Evolutionary conservation across 352 stramenopile genomes (phyloP).

Genomic region (Phytophthora meadii): DNA sequence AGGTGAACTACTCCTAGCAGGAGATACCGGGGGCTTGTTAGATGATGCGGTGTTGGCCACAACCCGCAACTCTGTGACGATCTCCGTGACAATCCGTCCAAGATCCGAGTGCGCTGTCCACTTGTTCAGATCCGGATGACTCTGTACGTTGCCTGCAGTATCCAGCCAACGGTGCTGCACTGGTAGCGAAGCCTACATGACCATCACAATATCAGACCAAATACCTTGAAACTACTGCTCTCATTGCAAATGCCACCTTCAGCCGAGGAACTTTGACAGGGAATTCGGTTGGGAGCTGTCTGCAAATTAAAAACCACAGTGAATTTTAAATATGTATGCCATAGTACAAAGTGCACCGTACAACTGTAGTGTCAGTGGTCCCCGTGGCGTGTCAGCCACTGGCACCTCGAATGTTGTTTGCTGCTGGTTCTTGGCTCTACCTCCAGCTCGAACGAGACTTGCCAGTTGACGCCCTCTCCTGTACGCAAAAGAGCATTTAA

Average conservation of each 20-base stretch:
- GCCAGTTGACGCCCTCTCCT: slow-evolving; percentile 79
- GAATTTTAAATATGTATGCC: slow-evolving; percentile 9
- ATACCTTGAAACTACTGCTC: neutral
- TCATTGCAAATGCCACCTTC: slow-evolving; percentile 41
- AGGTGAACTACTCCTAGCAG: slow-evolving; percentile 25
- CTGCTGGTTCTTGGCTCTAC: slow-evolving; percentile 85
- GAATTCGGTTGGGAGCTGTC: slow-evolving; percentile 77
- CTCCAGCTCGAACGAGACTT: slow-evolving; percentile 82
- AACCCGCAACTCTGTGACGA: slow-evolving; percentile 61
- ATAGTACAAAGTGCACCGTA: slow-evolving; percentile 25
- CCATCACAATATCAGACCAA: neutral
- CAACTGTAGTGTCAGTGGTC: slow-evolving; percentile 56
- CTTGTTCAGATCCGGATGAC: slow-evolving; percentile 76
- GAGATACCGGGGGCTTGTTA: slow-evolving; percentile 34
- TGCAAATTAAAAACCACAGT: slow-evolving; percentile 27
- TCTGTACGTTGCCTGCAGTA: slow-evolving; percentile 68
- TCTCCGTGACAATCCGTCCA: slow-evolving; percentile 81
- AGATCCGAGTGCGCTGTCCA: slow-evolving; percentile 88
- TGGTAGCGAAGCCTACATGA: slow-evolving; percentile 61
- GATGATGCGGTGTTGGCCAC: slow-evolving; percentile 19
- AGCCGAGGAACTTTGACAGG: slow-evolving; percentile 71
- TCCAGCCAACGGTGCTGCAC: slow-evolving; percentile 83
- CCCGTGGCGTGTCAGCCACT: slow-evolving; percentile 64
- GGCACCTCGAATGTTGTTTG: slow-evolving; percentile 86
- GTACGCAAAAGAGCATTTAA: slow-evolving; percentile 15